Evolutionary conservation across 2,329 filamentous ascomycete species (phyloP), one percentile per base, ranked within the genome.

Genomic region (Phyllosticta ampelicida): DNA sequence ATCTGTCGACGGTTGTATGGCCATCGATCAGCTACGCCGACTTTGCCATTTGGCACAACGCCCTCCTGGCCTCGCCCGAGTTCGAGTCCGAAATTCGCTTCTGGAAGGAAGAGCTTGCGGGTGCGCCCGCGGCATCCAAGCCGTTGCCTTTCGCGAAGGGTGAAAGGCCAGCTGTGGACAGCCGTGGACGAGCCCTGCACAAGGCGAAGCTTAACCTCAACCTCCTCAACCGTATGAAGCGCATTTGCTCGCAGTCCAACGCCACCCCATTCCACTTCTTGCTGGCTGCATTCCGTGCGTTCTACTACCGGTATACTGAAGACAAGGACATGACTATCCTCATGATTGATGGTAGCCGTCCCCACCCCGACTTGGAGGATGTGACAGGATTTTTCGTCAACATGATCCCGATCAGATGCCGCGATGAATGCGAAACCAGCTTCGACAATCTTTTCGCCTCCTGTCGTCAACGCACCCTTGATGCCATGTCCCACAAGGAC

Each of bases 311-410:
- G 9, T 71, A 71, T 23, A 60, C 66, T 0, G 71, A 71, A 10
- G 57, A 70, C 1, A 68, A 74, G 1, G 71, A 77, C 21, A 58
- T 80, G 48, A 67, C 67, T 56, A 77, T 82, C 56, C 79, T 78
- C 5, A 70, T 80, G 13, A 73, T 72, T 0, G 78, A 81, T 63
- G 74, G 74, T 1, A 74, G 73, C 54, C 66, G 75, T 1, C 62
- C 55, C 0, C 73, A 78, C 1, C 59, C 57, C 10, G 60, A 68
- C 2, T 57, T 70, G 1, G 60, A 65, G 6, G 56, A 63, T 1
- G 78, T 65, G 3, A 63, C 81, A 1, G 80, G 80, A 1, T 65
- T 73, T 48, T 76, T 77, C 50, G 60, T 81, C 2, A 81, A 82
- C 60, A 63, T 81, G 0, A 65, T 82, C 0, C 72, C 80, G 2